Base-by-base conservation (phyloP, 2,329 filamentous ascomycete species). In the Diatrype stigma region DNA sequence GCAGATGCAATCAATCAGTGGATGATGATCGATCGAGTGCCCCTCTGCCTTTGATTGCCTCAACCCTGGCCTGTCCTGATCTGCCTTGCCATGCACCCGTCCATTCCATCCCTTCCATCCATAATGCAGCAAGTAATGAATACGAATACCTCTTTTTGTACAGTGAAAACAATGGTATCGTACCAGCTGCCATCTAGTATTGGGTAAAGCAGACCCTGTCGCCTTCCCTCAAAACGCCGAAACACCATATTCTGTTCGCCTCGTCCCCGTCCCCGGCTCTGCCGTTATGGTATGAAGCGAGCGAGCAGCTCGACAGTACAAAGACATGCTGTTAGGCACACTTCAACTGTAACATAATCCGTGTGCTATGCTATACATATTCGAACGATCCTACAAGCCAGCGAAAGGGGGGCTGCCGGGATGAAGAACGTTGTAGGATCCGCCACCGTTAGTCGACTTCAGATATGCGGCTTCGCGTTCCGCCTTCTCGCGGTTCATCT, bases 401-500 rank as follows among this genome's bases (percentile, higher is more conserved):
- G 61, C 62, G 51, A 68, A 68, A 53, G 66, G 64, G 14, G 65
- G 65, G 35, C 64, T 67, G 26, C 56, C 57, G 1, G 65, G 65
- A 32, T 66, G 64, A 10, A 67, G 53, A 11, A 67, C 60, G 42
- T 66, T 66, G 53, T 67, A 66, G 14, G 60, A 59, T n/a, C 60
- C 56, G 28, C 45, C 46, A 14, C 52, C 45, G 46, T 53, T 63
- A 1, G 56, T 61, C n/a, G 60, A 59, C 45, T 67, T 66, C 5
- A 65, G 45, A 32, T 66, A 59, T 5, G 58, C 60, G 7, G 64
- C 64, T 67, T 92, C 88, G 40, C 87, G 79, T 57, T 91, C 87
- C 6, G 85, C 77, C 73, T 94, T 94, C 68, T 95, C 90, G 42
- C 82, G 81, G 62, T 95, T 90, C 70, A 90, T 84, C 63, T 86